These are phyloP conservation scores for Termitomyces sp. DNA, from an alignment of 768 basidiomycete species.

Conservation along the genomic window DNA sequence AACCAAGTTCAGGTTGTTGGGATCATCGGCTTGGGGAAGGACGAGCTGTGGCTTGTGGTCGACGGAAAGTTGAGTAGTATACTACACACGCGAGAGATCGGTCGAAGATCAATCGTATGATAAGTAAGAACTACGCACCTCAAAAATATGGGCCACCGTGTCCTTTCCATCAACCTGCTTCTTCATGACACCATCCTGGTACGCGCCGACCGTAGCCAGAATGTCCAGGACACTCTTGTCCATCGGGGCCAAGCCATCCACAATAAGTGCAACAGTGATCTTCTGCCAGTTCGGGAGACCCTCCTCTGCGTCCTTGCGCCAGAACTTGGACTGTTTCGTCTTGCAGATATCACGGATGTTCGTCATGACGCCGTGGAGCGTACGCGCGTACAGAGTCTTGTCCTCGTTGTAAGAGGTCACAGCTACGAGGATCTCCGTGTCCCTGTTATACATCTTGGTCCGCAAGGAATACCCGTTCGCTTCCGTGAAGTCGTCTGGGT, in stretches of 20 bases:
- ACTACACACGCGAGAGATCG: constrained; percentile 37
- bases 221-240: constrained; percentile 91
- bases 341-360: constrained; percentile 98
- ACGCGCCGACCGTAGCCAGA: constrained; percentile 84
- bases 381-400: constrained; percentile 83
- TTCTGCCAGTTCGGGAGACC: constrained; percentile 86
- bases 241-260: constrained; percentile 91
- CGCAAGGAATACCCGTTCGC: constrained; percentile 82
- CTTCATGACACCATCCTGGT: constrained; percentile 95
- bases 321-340: constrained; percentile 90
- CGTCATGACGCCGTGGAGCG: constrained; percentile 92
- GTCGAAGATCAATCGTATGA: background rate
- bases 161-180: constrained; percentile 86
- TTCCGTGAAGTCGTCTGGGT: constrained; percentile 83
- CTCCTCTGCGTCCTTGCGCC: constrained; percentile 77
- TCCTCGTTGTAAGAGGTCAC: constrained; percentile 93
- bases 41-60: constrained; percentile 88
- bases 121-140: no score
- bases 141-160: constrained; percentile 92
- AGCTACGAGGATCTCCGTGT: constrained; percentile 91
- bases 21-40: constrained; percentile 82
- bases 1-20: constrained; percentile 89
- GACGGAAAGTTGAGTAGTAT: constrained; percentile 93
- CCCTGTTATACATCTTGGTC: constrained; percentile 78
- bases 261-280: constrained; percentile 83